Conservation (phyloP, 805 yeast genomes). For the Ogataea chonburiensis region DNA sequence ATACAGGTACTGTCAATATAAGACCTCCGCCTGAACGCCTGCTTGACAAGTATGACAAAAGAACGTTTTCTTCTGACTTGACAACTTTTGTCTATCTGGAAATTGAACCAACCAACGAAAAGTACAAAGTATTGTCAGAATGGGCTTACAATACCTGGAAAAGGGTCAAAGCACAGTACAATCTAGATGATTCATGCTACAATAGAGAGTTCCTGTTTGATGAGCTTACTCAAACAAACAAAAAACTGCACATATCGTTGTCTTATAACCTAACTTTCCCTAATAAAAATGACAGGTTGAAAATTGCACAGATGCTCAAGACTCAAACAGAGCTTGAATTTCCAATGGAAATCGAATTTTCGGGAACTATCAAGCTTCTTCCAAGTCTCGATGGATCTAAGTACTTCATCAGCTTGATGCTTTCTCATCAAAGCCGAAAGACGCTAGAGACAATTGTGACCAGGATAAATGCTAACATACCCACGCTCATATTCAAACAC, state of each 20-base stretch:
- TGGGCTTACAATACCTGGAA: slow-evolving; percentile 8
- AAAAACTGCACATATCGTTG: slow-evolving; percentile 22
- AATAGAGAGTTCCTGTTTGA: slow-evolving; percentile 12
- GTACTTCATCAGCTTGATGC: slow-evolving; percentile 19
- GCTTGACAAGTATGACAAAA: slow-evolving; percentile 10
- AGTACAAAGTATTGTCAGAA: slow-evolving; percentile 2
- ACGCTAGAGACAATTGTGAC: slow-evolving; percentile 7
- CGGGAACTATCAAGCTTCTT: slow-evolving; percentile 9
- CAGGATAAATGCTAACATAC: slow-evolving; percentile 14
- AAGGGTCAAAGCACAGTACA: not conserved
- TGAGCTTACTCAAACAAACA: slow-evolving; percentile 14
- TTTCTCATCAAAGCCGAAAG: slow-evolving; percentile 3
- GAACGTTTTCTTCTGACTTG: slow-evolving; percentile 1
- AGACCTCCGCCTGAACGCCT: slow-evolving; percentile 12
- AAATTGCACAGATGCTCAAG: slow-evolving; percentile 3
- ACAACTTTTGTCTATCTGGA: slow-evolving; percentile 12
- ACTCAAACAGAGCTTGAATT: not conserved
- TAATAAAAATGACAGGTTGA: not conserved
- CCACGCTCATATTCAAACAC: slow-evolving; percentile 1
- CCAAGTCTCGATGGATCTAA: slow-evolving; percentile 19
- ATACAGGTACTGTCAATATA: slow-evolving; percentile 2
- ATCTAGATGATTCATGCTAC: slow-evolving; percentile 2
- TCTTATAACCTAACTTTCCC: slow-evolving; percentile 21
- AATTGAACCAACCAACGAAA: slow-evolving; percentile 5
- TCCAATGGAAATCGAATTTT: slow-evolving; percentile 11